Evolutionary conservation across 306 rosid genomes (phyloP).

Genomic region (Oxytropis ochrocephala): DNA sequence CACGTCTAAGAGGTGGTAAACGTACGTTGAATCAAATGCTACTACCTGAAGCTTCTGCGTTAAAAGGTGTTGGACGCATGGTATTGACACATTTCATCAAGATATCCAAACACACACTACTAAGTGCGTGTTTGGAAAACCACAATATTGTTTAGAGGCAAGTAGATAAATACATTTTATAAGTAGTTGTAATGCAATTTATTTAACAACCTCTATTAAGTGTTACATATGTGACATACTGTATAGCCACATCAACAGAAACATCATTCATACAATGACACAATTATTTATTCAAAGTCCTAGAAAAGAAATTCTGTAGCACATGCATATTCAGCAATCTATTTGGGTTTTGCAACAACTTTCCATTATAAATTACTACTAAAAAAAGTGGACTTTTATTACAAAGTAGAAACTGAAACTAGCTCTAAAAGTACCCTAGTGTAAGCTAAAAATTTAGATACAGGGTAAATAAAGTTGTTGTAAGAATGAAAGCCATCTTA

Average conservation of each 20-base stretch:
- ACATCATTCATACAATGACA: not conserved
- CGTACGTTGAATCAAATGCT: too few relatives aligned
- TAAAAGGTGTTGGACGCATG: too few relatives aligned
- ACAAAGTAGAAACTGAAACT: slow-evolving; percentile 25
- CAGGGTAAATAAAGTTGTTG: slow-evolving; percentile 24
- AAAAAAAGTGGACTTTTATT: slow-evolving; percentile 11
- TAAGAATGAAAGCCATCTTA: slow-evolving; percentile 37
- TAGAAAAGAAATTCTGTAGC: not conserved
- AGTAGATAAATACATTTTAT: slow-evolving; percentile 9
- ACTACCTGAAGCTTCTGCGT: too few relatives aligned
- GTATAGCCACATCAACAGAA: not conserved
- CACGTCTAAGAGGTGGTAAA: too few relatives aligned
- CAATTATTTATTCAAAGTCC: slow-evolving; percentile 20
- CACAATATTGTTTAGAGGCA: too few relatives aligned
- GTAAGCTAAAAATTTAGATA: slow-evolving; percentile 33
- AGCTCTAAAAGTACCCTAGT: slow-evolving; percentile 25
- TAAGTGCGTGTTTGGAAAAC: too few relatives aligned
- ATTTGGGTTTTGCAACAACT: slow-evolving; percentile 17
- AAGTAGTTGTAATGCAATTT: slow-evolving; percentile 9
- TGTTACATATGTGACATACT: slow-evolving; percentile 9
- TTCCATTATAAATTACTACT: slow-evolving; percentile 19
- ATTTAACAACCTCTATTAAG: not conserved
- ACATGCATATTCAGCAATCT: slow-evolving; percentile 24
- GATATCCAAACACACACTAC: too few relatives aligned
- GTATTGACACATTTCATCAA: too few relatives aligned